Percentiles rank a stretch among this genome's conserved stretches.
Evolutionary conservation across 345 rosid genomes (phyloP).

Genomic region (Brassica rapa): DNA sequence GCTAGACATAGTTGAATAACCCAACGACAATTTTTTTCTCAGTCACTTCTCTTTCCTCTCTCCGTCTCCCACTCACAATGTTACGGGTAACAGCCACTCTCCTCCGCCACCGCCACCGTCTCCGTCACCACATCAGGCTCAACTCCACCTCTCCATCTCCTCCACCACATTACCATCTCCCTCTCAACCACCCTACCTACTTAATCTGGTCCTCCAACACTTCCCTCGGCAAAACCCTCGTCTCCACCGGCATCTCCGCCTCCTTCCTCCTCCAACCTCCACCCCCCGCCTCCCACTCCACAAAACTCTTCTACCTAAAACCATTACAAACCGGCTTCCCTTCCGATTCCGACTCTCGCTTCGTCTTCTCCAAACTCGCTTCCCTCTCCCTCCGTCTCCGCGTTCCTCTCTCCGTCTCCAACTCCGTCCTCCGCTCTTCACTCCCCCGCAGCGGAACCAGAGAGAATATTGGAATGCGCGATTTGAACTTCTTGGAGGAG

Average conservation of each 20-base stretch:
- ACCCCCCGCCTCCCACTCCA: constrained; percentile 31
- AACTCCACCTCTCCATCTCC: constrained; percentile 5
- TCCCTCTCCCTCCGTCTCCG: constrained; percentile 58
- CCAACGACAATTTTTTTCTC: not conserved
- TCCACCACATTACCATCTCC: constrained; percentile 33
- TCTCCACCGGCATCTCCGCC: constrained; percentile 87
- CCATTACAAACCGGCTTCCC: constrained; percentile 96
- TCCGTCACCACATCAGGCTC: constrained; percentile 18
- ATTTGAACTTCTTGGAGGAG: constrained; percentile 54
- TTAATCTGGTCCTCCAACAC: constrained; percentile 86
- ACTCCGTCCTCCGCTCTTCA: constrained; percentile 64
- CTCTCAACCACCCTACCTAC: constrained; percentile 73
- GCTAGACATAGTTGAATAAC: not conserved
- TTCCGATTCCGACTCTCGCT: constrained; percentile 82
- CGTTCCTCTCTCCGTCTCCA: constrained; percentile 54
- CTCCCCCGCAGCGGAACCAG: constrained; percentile 52
- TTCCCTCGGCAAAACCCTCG: constrained; percentile 89
- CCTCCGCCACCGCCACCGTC: constrained; percentile 27
- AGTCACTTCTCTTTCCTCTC: not conserved
- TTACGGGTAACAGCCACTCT: constrained; percentile 32
- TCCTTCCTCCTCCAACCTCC: constrained; percentile 72
- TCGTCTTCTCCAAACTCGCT: constrained; percentile 64
- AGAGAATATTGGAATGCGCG: constrained; percentile 44
- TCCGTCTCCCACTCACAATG: constrained; percentile 16
- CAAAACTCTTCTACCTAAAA: constrained; percentile 70